Base-by-base conservation (phyloP, 441 rosid genomes). In the Populus hybrid region DNA sequence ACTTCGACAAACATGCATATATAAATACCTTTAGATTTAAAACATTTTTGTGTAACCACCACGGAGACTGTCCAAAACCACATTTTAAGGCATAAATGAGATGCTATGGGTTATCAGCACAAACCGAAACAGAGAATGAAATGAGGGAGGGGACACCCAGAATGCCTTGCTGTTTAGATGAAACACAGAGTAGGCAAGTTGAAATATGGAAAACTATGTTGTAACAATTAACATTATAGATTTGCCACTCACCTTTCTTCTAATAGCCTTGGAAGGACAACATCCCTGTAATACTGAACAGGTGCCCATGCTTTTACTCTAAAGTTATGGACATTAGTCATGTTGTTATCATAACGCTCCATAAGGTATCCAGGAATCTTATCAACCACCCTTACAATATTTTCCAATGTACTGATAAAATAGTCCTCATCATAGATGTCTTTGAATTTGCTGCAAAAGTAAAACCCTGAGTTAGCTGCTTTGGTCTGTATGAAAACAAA, bases 241-340 rank as follows among this genome's bases (percentile, higher is more conserved):
- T 9, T 76, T n/a, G 23, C 20, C 63, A 91, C 99, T 29, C 84
- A 97, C 99, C 90, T 89, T 86, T 97, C 99, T 86, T 97, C 99
- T 64, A 92, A 93, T 38, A 94, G 88, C 90, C 88, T 94, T 20
- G 99, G 98, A 68, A 97, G 93, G 71, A 97, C 91, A 6, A 87
- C 88, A 87, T 97, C 98, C 85, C 82, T 87, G 81, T 93, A 97
- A 79, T 86, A 97, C 65, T 88, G 93, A 82, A 97, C 83, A 14
- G 99, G 87, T 64, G 99, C 91, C 99, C 97, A 97, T 40, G 99
- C 99, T 90, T 93, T 97, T 69, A 97, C 89, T 90, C 92, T 91
- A 85, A 94, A 97, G 92, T 97, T 97, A 91, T 88, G 93, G 74
- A 94, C 99, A 87, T 97, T 94, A 81, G 85, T 87, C 94, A 94